phyloP scores from a whole-genome alignment of 495 filamentous ascomycete species.

The Recurvomyces mirabilis region DNA sequence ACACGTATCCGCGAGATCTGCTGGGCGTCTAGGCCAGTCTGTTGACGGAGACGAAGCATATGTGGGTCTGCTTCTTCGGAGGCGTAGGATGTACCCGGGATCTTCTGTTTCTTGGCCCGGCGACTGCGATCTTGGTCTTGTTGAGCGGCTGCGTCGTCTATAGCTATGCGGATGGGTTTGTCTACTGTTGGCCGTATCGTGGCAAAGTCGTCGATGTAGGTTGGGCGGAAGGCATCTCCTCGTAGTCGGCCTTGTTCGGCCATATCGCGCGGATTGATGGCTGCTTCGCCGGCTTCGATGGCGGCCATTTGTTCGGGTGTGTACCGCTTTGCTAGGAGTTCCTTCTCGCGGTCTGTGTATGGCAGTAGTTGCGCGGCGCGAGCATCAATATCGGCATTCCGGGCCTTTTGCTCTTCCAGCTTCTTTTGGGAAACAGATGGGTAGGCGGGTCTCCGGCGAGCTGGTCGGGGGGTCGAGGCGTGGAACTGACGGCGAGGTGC shows the following conservation, averaged over 20 bases:
- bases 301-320: conserved; percentile 71
- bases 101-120: conserved; percentile 15
- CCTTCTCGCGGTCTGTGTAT: conserved; percentile 61
- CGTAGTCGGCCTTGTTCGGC: conserved; percentile 56
- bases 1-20: conserved; percentile 44
- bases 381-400: conserved; percentile 13
- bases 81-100: conserved; percentile 9
- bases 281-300: conserved; percentile 72
- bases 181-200: conserved; percentile 47
- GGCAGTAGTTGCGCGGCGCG: conserved; percentile 36
- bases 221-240: conserved; percentile 56
- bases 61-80: conserved; percentile 36
- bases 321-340: conserved; percentile 52
- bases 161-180: conserved; percentile 36
- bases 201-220: conserved; percentile 81
- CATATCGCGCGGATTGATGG: conserved; percentile 69
- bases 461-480: conserved; percentile 10
- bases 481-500: conserved; percentile 14
- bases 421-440: conserved; percentile 29
- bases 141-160: conserved; percentile 5
- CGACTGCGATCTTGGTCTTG: too few relatives aligned
- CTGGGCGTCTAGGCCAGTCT: conserved; percentile 52
- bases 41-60: conserved; percentile 49
- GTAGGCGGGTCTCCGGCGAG: conserved; percentile 27
- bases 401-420: conserved; percentile 28